phyloP scores from a whole-genome alignment of 2,329 filamentous ascomycete genomes.

The Aspergillus chevalieri region DNA sequence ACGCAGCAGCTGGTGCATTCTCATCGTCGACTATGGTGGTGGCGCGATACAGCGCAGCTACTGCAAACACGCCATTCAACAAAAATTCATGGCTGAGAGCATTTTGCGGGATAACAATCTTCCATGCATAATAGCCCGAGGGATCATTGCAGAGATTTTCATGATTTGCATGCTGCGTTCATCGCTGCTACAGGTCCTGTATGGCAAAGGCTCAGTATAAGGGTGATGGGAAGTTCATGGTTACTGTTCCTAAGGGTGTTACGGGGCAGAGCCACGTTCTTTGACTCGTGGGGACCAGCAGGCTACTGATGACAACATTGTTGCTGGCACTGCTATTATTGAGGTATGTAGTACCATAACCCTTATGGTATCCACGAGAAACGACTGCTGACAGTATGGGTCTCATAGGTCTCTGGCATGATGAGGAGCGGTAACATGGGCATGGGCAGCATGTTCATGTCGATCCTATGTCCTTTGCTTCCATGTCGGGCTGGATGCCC shows the following conservation, averaged over 20 bases:
- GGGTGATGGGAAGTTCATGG: constrained; percentile 13
- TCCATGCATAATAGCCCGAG: no score
- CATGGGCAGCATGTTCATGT: background rate
- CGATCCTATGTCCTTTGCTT: background rate
- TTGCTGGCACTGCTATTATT: constrained; percentile 27
- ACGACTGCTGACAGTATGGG: background rate
- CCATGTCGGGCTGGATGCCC: background rate
- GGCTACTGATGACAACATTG: constrained; percentile 23
- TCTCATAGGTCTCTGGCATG: background rate
- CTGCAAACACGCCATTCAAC: no score
- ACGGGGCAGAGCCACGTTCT: constrained; percentile 23
- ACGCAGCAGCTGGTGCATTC: constrained; percentile 19
- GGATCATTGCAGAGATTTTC: no score
- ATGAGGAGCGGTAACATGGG: constrained; percentile 1
- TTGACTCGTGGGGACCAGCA: constrained; percentile 18
- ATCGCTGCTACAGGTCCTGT: constrained; percentile 19
- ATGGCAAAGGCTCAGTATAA: constrained; percentile 8
- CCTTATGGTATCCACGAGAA: background rate
- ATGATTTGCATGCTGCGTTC: constrained; percentile 16
- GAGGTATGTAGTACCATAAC: constrained; percentile 13
- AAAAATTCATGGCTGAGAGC: no score
- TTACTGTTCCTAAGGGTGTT: constrained; percentile 18
- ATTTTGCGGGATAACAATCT: no score
- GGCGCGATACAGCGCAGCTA: no score
- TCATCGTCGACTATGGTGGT: constrained; percentile 6